Evolutionary conservation across 306 rosid species (phyloP), one percentile per base, ranked within the genome.

Genomic region (Malus sieversii): DNA sequence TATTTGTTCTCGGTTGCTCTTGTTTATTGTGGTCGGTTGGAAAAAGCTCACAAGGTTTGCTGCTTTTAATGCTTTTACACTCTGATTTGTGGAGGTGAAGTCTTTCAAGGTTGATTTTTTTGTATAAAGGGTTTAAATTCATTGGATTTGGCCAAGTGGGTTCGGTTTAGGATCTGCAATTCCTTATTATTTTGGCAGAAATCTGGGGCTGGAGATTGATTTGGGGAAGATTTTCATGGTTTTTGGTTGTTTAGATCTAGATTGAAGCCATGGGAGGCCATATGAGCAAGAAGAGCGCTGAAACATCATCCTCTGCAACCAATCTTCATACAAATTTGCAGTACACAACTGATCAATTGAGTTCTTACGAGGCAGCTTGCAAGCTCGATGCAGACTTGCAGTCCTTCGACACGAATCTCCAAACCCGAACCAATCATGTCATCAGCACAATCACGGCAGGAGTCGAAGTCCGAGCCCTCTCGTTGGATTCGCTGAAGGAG

Each of bases 361-460:
- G 87, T 45, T 86, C 97, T 0, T 95, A 92, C 48, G 97, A 88
- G 71, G 97, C 92, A 30, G 98, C 96, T 22, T 92, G 97, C 85
- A 88, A 80, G 84, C 67, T 78, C 11, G 98, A 95, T 72, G 60
- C 87, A 30, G 98, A 90, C 69, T 77, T 89, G 84, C 96, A 87
- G 51, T 77, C 90, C 38, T 95, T 95, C 62, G 97, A 95, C 82
- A 78, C 82, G 69, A 84, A 78, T 7, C 88, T 95, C 64, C 97
- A 89, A 66, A 77, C 90, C 15, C 86, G 98, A 30, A 95, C 97
- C 62, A 84, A 87, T 67, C 92, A 83, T 68, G 91, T 89, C n/a
- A 95, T 95, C 84, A 92, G 82, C 69, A 82, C 92, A 8, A 90
- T 95, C 10, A 96, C 93, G 0, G 85, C 58, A 8, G 97, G 98